Evolutionary conservation across 2,329 filamentous ascomycete species (phyloP).

Genomic region (Colletotrichum cuscutae): DNA sequence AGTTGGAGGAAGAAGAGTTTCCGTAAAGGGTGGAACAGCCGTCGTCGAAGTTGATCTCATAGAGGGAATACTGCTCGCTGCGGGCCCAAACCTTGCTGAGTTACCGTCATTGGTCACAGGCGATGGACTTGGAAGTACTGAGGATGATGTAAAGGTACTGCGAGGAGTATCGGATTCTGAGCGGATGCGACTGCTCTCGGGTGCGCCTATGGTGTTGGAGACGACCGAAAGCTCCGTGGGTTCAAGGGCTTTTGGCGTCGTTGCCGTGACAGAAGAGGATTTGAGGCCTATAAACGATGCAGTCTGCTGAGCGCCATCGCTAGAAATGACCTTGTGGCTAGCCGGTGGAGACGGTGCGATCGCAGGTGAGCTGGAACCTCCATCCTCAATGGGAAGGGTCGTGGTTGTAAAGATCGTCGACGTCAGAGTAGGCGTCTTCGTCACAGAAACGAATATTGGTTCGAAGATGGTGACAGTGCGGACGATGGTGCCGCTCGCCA

Average conservation of each 20-base stretch:
- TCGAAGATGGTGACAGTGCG: constrained; percentile 19
- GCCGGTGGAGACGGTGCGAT: neutral
- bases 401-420: constrained; percentile 30
- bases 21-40: constrained; percentile 13
- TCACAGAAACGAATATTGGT: constrained; percentile 34
- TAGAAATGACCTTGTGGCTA: neutral
- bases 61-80: neutral
- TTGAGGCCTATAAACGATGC: no score
- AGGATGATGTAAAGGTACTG: neutral
- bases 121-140: neutral
- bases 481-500: constrained; percentile 14
- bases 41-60: neutral
- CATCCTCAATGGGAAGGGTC: neutral
- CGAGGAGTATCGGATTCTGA: neutral
- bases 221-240: neutral
- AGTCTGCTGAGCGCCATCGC: neutral
- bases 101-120: neutral
- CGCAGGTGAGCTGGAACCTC: neutral
- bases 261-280: neutral
- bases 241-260: neutral
- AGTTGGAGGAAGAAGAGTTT: constrained; percentile 3
- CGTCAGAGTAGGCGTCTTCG: constrained; percentile 25
- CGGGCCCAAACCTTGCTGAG: neutral
- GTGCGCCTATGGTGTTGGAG: neutral
- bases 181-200: neutral